phyloP scores from a whole-genome alignment of 495 filamentous ascomycete species.

The Penicillium silybi region DNA sequence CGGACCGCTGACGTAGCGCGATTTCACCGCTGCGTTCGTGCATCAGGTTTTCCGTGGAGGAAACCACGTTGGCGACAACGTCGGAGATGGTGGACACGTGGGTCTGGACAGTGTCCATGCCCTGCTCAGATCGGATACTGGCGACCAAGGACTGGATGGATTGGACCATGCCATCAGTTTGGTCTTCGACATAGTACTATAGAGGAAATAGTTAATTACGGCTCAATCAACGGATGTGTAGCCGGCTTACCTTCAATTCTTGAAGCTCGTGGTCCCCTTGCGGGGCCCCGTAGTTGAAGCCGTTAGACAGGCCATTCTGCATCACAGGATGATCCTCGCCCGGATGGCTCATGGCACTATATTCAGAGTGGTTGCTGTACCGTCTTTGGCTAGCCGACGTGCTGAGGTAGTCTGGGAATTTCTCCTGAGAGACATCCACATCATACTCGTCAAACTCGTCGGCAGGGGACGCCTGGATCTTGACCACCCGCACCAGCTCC shows the following conservation, averaged over 20 bases:
- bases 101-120: slow-evolving; percentile 60
- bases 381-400: slow-evolving; percentile 43
- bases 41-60: slow-evolving; percentile 60
- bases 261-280: slow-evolving; percentile 57
- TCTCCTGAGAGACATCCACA: slow-evolving; percentile 36
- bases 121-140: slow-evolving; percentile 68
- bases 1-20: slow-evolving; percentile 51
- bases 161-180: slow-evolving; percentile 74
- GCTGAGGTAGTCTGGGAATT: slow-evolving; percentile 48
- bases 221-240: background rate
- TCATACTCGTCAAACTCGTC: slow-evolving; percentile 73
- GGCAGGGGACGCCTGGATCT: slow-evolving; percentile 70
- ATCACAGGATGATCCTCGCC: slow-evolving; percentile 28
- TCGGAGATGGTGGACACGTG: slow-evolving; percentile 68
- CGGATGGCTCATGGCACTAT: slow-evolving; percentile 52
- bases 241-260: slow-evolving; percentile 60
- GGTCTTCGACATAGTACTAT: slow-evolving; percentile 78
- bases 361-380: slow-evolving; percentile 49
- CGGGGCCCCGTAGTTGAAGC: slow-evolving; percentile 34
- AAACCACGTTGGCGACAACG: slow-evolving; percentile 66
- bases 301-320: slow-evolving; percentile 26
- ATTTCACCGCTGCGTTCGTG: slow-evolving; percentile 35
- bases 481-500: slow-evolving; percentile 76
- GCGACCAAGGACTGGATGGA: slow-evolving; percentile 78
- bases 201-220: background rate